Evolutionary conservation across 208 protist species (phyloP).

Genomic region (Tritrichomonas foetus): DNA sequence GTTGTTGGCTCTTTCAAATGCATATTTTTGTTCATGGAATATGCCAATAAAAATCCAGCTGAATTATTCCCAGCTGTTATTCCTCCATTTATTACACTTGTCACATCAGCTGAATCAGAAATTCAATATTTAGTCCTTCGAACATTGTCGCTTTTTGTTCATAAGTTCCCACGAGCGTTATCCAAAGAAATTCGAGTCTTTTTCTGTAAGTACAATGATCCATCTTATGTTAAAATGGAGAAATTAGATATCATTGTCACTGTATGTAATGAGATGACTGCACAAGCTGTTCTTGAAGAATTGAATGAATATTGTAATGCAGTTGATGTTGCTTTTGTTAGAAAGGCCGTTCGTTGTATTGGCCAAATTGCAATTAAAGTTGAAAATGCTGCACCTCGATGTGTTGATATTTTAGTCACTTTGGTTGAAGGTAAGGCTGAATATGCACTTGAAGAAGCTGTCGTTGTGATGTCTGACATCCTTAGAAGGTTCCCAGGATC

Average conservation of each 20-base stretch:
- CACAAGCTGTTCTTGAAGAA: constrained; percentile 77
- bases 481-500: constrained; percentile 85
- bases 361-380: constrained; percentile 94
- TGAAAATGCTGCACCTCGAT: constrained; percentile 74
- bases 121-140: constrained; percentile 95
- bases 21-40: constrained; percentile 66
- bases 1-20: constrained; percentile 90
- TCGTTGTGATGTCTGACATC: constrained; percentile 90
- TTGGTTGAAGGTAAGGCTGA: constrained; percentile 77
- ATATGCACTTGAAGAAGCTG: constrained; percentile 88
- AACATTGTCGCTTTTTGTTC: constrained; percentile 95
- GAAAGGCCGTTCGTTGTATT: constrained; percentile 85
- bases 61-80: constrained; percentile 53
- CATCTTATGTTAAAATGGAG: constrained; percentile 96
- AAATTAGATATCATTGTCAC: constrained; percentile 92
- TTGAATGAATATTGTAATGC: constrained; percentile 86
- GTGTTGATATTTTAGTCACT: constrained; percentile 78
- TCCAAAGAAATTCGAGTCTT: constrained; percentile 77
- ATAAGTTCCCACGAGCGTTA: constrained; percentile 67
- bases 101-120: constrained; percentile 78
- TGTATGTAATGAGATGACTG: constrained; percentile 75
- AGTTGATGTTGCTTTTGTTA: constrained; percentile 93
- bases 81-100: constrained; percentile 77
- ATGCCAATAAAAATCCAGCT: constrained; percentile 63
- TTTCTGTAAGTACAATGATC: constrained; percentile 96